Evolutionary conservation across 2,329 filamentous ascomycete genomes (phyloP).

Genomic region (Phoma sp.): DNA sequence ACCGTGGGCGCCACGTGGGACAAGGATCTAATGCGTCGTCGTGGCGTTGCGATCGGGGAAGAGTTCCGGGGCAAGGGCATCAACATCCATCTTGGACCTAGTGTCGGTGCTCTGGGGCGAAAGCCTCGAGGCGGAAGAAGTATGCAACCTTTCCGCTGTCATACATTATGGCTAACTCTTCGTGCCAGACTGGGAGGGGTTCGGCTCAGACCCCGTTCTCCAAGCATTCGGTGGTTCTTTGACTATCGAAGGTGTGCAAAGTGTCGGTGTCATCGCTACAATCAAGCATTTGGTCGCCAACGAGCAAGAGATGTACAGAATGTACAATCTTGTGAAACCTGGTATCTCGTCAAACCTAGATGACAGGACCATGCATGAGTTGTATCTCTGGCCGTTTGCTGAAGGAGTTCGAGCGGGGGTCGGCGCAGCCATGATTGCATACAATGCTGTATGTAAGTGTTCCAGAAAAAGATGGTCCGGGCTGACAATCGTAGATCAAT

Average conservation of each 20-base stretch:
- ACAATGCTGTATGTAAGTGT: conserved; percentile 56
- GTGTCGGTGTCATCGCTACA: conserved; percentile 74
- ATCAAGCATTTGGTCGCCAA: conserved; percentile 73
- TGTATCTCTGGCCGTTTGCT: conserved; percentile 87
- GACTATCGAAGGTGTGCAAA: conserved; percentile 78
- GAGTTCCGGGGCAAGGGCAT: conserved; percentile 77
- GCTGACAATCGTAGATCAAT: conserved; percentile 46
- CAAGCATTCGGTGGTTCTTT: conserved; percentile 76
- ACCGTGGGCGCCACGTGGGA: conserved; percentile 77
- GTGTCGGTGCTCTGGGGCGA: conserved; percentile 72
- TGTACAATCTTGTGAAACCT: conserved; percentile 50
- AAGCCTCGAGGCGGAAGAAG: conserved; percentile 67
- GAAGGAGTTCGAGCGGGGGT: conserved; percentile 79
- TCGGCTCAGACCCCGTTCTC: conserved; percentile 73
- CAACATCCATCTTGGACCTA: conserved; percentile 73
- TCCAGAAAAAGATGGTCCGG: background rate
- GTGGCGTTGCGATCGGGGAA: conserved; percentile 70
- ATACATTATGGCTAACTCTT: conserved; percentile 1
- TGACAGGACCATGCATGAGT: conserved; percentile 74
- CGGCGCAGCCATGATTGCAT: conserved; percentile 82
- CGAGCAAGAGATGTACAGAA: conserved; percentile 67
- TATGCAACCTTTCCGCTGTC: conserved; percentile 3
- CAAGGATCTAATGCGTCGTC: conserved; percentile 72
- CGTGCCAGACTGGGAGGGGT: conserved; percentile 67
- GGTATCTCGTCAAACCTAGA: conserved; percentile 68